These are phyloP conservation scores for Aspergillus saccharolyticus DNA, from an alignment of 495 filamentous ascomycete species.

Conservation along the genomic window DNA sequence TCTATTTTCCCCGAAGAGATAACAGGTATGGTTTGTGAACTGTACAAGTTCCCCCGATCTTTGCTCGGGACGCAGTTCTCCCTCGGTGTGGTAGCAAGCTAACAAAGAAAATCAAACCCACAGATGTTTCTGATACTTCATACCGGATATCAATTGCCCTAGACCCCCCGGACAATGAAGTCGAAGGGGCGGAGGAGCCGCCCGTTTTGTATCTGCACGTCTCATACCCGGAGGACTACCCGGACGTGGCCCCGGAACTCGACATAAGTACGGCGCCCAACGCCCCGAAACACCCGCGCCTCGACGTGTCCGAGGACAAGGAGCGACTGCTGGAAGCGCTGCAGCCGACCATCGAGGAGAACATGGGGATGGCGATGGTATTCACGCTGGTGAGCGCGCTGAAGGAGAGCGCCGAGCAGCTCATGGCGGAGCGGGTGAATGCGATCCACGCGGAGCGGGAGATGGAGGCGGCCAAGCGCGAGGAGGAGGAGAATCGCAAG, in stretches of 20 bases:
- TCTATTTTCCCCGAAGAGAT: constrained; percentile 99
- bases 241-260: constrained; percentile 75
- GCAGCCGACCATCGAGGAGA: constrained; percentile 71
- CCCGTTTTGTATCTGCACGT: constrained; percentile 70
- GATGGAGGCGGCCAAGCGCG: constrained; percentile 59
- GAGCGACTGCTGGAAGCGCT: constrained; percentile 63
- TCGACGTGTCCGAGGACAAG: constrained; percentile 65
- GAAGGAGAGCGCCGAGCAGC: constrained; percentile 79
- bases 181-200: constrained; percentile 46
- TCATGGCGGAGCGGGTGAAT: constrained; percentile 65
- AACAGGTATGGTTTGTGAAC: constrained; percentile 62
- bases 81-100: too few species aligned
- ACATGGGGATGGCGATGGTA: constrained; percentile 96
- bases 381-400: constrained; percentile 83
- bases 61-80: too few species aligned
- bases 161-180: constrained; percentile 61
- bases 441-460: constrained; percentile 59
- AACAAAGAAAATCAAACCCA: not conserved
- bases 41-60: too few species aligned
- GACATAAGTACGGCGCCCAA: constrained; percentile 69
- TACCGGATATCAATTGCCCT: constrained; percentile 79
- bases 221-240: constrained; percentile 79
- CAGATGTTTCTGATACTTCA: constrained; percentile 67
- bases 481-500: constrained; percentile 92
- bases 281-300: constrained; percentile 56